These are phyloP conservation scores for Kodamaea sp. DNA, from an alignment of 1,139 yeast species.

Conservation along the genomic window DNA sequence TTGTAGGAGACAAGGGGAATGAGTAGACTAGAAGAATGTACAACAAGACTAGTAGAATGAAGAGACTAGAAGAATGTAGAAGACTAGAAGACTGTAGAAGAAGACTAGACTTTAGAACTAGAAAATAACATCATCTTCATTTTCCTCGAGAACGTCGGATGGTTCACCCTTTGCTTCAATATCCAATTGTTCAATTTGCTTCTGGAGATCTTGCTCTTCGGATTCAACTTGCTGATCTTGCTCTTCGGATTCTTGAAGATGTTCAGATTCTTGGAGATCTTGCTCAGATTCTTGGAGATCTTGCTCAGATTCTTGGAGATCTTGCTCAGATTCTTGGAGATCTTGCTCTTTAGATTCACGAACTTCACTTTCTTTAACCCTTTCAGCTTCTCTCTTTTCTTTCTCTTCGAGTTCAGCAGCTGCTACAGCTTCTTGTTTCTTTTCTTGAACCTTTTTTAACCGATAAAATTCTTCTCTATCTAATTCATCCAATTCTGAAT, in stretches of 20 bases:
- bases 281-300: constrained; percentile 3
- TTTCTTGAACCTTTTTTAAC: constrained; percentile 93
- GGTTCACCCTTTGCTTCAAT: constrained; percentile 13
- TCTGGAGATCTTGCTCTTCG: constrained; percentile 17
- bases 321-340: constrained; percentile 19
- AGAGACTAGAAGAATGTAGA: too few relatives aligned
- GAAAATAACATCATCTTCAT: constrained; percentile 44
- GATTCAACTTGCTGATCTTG: constrained; percentile 17
- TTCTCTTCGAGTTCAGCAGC: constrained; percentile 54
- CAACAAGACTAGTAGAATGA: too few relatives aligned
- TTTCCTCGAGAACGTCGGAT: constrained; percentile 33
- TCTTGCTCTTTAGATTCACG: constrained; percentile 16
- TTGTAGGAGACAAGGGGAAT: too few relatives aligned
- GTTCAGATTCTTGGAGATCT: too few relatives aligned
- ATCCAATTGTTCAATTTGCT: constrained; percentile 25
- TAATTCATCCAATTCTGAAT: constrained; percentile 93
- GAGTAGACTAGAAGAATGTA: too few relatives aligned
- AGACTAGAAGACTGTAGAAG: too few relatives aligned
- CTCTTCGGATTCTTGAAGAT: neutral
- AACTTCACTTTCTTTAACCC: constrained; percentile 10
- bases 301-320: constrained; percentile 21
- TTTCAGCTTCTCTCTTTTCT: constrained; percentile 10
- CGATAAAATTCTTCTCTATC: constrained; percentile 98
- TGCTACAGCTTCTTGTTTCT: constrained; percentile 80
- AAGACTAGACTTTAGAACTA: too few relatives aligned